These are phyloP conservation scores for Gonapodya prolifera DNA, from an alignment of 192 early-diverging fungal genomes.

Conservation along the genomic window DNA sequence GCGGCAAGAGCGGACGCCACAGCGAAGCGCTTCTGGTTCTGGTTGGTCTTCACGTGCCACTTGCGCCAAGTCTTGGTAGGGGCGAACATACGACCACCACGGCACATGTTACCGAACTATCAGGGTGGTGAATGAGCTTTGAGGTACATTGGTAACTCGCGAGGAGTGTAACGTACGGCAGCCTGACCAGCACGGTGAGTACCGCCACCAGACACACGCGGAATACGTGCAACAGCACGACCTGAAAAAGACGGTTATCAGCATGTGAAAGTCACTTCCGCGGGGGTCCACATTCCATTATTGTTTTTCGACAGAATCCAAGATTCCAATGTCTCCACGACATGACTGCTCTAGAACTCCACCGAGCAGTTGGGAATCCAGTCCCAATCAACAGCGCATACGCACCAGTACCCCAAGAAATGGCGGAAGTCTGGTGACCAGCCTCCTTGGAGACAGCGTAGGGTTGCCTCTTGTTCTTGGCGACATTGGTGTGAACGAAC, in stretches of 20 bases:
- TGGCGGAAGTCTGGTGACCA: slow-evolving; percentile 96
- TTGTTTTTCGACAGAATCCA: too few relatives aligned
- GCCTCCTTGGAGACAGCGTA: slow-evolving; percentile 92
- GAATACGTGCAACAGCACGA: slow-evolving; percentile 98
- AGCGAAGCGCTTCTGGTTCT: slow-evolving; percentile 96
- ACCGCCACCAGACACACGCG: slow-evolving; percentile 91
- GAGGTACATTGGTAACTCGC: not conserved
- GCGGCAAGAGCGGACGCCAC: slow-evolving; percentile 94
- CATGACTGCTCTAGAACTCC: slow-evolving; percentile 18
- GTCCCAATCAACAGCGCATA: not conserved
- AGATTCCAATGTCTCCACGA: too few relatives aligned
- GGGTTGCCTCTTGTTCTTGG: slow-evolving; percentile 97
- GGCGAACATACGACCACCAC: slow-evolving; percentile 98
- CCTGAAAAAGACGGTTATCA: too few relatives aligned
- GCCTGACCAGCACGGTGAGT: slow-evolving; percentile 96
- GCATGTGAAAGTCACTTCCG: too few relatives aligned
- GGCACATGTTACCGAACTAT: slow-evolving; percentile 96
- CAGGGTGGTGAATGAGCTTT: not conserved
- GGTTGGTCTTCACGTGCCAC: slow-evolving; percentile 98
- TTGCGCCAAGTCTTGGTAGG: slow-evolving; percentile 99
- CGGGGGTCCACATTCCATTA: too few relatives aligned
- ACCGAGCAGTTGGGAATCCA: not conserved
- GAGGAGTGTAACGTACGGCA: too few relatives aligned
- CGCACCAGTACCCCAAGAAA: slow-evolving; percentile 77
- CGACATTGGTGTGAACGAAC: slow-evolving; percentile 94